Evolutionary conservation across 768 basidiomycete species (phyloP), one percentile per base, ranked within the genome.

Genomic region (Amanita pseudoporphyria): DNA sequence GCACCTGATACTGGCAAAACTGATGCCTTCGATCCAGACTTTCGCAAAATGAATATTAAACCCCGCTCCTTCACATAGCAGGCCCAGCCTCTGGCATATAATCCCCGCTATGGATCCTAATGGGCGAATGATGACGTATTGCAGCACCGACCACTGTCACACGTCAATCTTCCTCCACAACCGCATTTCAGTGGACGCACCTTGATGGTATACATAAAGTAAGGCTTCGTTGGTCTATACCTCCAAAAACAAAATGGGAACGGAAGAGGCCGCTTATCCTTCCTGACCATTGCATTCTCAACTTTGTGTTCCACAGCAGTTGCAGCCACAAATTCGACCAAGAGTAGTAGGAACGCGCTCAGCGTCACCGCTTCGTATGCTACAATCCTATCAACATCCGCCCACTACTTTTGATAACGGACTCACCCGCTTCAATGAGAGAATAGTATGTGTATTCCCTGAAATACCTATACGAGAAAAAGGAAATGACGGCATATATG

Each of bases 201-300:
- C 71, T 89, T 90, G 61, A 90, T 65, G 9, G 87, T 82, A 59
- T 90, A 84, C 81, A 94, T 87, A 62, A 95, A 95, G 66, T 94
- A 91, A 2, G 84, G 71, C 79, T 89, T 91, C 13, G 87, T 87
- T 0, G 88, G 87, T 13, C 87, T 71, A 61, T 84, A 91, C 58
- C 84, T 71, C 79, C 80, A 87, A 59, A 73, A 90, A 62, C 87
- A 88, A 56, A 92, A 79, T 3, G 87, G 88, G 10, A 89, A 58
- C 7, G 89, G 84, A 9, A 95, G 66, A 16, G 74, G 64, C 39
- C 69, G 64, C 59, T 93, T 93, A 58, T 92, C 86, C 61, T 95
- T 95, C 24, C 85, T 73, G 7, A 74, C 74, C 3, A 95, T 74
- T 0, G 86, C 87, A 43, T 73, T 75, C 55, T 80, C 70, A 22